Conservation (phyloP, 352 stramenopile genomes). For the Phytophthora aleatoria region DNA sequence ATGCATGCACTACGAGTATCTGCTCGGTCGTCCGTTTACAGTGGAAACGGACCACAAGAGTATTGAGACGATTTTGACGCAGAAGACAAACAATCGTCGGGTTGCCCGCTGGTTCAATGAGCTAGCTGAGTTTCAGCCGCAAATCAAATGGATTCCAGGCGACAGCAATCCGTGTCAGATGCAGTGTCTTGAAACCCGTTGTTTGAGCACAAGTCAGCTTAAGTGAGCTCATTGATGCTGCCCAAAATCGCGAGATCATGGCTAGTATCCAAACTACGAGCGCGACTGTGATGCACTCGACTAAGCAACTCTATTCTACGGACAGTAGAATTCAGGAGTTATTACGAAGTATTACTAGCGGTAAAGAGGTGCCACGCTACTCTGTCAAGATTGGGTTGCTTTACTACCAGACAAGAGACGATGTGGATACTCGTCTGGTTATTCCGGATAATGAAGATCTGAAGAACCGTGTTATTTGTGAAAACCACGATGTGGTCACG, state of each 20-base stretch:
- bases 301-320: constrained; percentile 7
- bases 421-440: background rate
- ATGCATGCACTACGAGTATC: constrained; percentile 8
- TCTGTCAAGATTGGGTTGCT: constrained; percentile 3
- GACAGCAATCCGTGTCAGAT: constrained; percentile 7
- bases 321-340: constrained; percentile 1
- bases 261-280: background rate
- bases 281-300: background rate
- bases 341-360: background rate
- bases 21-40: constrained; percentile 8
- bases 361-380: constrained; percentile 8
- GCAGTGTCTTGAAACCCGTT: background rate
- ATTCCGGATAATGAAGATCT: too few species aligned
- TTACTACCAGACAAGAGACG: constrained; percentile 17
- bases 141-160: constrained; percentile 8
- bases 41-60: constrained; percentile 26
- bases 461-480: too few species aligned
- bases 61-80: constrained; percentile 22
- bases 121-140: constrained; percentile 6
- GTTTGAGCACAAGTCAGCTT: constrained; percentile 16
- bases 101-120: constrained; percentile 21
- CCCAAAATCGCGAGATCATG: constrained; percentile 12
- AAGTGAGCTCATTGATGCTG: background rate
- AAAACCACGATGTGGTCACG: too few species aligned
- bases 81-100: constrained; percentile 22